These are phyloP conservation scores for Sphagnum fallax DNA, from an alignment of 228 moss, liverwort and hornwort species.

Conservation along the genomic window DNA sequence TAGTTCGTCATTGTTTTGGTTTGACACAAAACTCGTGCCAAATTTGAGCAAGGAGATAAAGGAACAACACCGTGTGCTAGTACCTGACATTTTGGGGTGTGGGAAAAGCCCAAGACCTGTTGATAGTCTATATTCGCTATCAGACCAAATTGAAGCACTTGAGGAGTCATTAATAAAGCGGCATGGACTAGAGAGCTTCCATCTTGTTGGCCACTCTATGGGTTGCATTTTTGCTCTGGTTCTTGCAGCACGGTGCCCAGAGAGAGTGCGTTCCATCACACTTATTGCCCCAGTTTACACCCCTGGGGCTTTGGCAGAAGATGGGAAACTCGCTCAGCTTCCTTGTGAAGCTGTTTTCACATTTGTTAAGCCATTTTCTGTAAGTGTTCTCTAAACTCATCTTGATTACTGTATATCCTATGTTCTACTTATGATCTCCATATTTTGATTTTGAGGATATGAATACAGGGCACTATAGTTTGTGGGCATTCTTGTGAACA, in stretches of 20 bases:
- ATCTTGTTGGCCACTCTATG: slow-evolving; percentile 64
- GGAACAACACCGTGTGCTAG: slow-evolving; percentile 37
- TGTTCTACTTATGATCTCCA: no score
- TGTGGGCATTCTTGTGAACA: no score
- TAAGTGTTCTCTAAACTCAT: slow-evolving; percentile 8
- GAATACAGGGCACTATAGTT: no score
- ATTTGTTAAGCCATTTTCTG: slow-evolving; percentile 52
- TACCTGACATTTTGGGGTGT: slow-evolving; percentile 58
- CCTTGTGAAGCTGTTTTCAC: slow-evolving; percentile 52
- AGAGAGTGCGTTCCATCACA: slow-evolving; percentile 52
- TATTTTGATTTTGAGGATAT: no score
- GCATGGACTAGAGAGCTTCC: slow-evolving; percentile 44
- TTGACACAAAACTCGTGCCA: slow-evolving; percentile 52
- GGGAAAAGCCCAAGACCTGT: slow-evolving; percentile 52
- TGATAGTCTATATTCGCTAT: slow-evolving; percentile 49
- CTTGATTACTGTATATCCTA: no score
- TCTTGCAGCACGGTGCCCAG: slow-evolving; percentile 47
- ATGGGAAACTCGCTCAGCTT: slow-evolving; percentile 21
- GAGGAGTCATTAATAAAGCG: slow-evolving; percentile 46
- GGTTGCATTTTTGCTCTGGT: slow-evolving; percentile 56
- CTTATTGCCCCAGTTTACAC: slow-evolving; percentile 61
- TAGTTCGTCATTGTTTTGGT: slow-evolving; percentile 69
- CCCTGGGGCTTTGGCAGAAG: slow-evolving; percentile 31
- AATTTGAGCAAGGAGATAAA: slow-evolving; percentile 35
- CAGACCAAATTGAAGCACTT: slow-evolving; percentile 47